phyloP scores from a whole-genome alignment of 148 eudicot genomes.

The Chenopodium quinoa region DNA sequence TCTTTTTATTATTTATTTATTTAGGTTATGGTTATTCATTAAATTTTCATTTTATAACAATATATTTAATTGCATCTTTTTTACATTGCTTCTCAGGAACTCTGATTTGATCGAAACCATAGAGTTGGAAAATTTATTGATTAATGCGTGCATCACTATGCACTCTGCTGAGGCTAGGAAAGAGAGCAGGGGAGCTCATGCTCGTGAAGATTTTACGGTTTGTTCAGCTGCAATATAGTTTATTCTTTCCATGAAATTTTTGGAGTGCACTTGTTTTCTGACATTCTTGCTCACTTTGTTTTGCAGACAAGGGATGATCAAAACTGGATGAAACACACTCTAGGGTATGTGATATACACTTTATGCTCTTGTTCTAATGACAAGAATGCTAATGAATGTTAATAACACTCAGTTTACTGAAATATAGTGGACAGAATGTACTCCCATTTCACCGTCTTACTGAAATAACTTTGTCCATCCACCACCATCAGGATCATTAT shows the following conservation, averaged over 20 bases:
- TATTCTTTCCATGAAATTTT: neutral
- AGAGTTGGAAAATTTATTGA: conserved; percentile 91
- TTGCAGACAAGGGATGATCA: conserved; percentile 89
- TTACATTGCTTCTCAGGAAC: conserved; percentile 52
- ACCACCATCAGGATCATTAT: neutral
- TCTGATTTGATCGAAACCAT: conserved; percentile 94
- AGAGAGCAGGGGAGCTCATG: conserved; percentile 97
- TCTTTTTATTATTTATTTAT: neutral
- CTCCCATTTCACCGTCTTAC: too few relatives aligned
- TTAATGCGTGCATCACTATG: conserved; percentile 95
- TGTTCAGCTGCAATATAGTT: conserved; percentile 26
- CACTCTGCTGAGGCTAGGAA: conserved; percentile 99
- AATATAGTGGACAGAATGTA: too few relatives aligned
- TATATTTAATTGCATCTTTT: neutral
- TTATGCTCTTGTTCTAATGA: neutral
- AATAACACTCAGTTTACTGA: neutral
- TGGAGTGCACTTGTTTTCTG: conserved; percentile 4
- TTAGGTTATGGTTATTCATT: too few relatives aligned
- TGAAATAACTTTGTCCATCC: neutral
- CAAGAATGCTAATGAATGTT: neutral
- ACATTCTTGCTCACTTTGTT: conserved; percentile 17
- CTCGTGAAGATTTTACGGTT: conserved; percentile 89
- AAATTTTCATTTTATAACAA: neutral
- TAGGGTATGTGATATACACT: conserved; percentile 57
- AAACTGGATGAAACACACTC: conserved; percentile 91